Conservation (phyloP, 176 grass and related monocot species). For the Puya raimondii region DNA sequence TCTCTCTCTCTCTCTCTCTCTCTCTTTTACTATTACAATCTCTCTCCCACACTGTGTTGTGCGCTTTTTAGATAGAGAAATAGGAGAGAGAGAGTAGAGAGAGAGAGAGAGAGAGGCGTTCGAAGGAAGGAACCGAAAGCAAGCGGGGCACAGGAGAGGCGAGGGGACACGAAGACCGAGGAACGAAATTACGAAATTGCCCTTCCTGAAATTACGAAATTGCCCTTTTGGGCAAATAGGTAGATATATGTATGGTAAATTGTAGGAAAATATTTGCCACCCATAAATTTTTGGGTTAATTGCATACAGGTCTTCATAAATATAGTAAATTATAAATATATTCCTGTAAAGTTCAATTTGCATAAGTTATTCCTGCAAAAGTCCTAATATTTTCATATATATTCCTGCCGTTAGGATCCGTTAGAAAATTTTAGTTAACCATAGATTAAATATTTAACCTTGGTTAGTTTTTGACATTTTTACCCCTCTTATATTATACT, state of each 20-base stretch:
- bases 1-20: neutral
- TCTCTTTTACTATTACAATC: neutral
- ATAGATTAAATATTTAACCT: too few species aligned
- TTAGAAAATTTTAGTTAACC: too few species aligned
- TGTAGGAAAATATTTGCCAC: too few species aligned
- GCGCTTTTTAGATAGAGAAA: neutral
- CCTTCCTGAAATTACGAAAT: conserved; percentile 8
- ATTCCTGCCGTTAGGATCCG: too few species aligned
- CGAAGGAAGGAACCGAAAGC: conserved; percentile 12
- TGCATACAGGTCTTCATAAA: too few species aligned
- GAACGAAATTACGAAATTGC: conserved; percentile 10
- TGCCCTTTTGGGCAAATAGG: neutral
- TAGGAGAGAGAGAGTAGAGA: neutral
- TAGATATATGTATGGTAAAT: neutral
- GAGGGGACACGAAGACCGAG: neutral
- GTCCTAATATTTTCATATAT: too few species aligned
- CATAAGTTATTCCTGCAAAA: too few species aligned
- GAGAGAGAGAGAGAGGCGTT: neutral
- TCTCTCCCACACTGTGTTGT: neutral
- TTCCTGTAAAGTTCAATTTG: too few species aligned
- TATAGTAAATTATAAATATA: too few species aligned
- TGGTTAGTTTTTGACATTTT: too few species aligned
- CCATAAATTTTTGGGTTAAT: too few species aligned
- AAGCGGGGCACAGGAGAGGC: neutral
- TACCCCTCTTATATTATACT: too few species aligned